These are phyloP conservation scores for Hamigera avellanea DNA, from an alignment of 495 filamentous ascomycete species.

Conservation along the genomic window DNA sequence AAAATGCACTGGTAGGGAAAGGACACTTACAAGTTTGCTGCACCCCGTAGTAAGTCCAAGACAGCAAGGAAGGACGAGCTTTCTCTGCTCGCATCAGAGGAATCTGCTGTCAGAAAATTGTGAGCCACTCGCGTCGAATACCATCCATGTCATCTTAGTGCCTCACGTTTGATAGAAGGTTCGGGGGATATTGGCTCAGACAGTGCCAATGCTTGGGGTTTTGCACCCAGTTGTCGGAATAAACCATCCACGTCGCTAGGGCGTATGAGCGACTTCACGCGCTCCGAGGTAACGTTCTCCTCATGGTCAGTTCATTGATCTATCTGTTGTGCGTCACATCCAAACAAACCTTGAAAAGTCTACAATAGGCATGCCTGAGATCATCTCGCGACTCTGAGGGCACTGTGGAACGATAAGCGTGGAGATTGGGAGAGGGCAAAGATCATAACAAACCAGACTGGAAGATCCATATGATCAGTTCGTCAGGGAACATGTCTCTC, in stretches of 20 bases:
- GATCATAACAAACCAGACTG: constrained; percentile 36
- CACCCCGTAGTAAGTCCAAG: constrained; percentile 21
- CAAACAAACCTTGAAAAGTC: constrained; percentile 34
- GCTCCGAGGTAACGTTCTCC: constrained; percentile 12
- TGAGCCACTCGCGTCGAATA: too few relatives aligned
- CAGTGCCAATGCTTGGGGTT: constrained; percentile 16
- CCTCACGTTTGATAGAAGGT: constrained; percentile 11
- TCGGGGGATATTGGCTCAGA: constrained; percentile 16
- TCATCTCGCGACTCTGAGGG: constrained; percentile 46
- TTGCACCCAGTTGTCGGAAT: constrained; percentile 23
- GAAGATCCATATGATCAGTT: constrained; percentile 64
- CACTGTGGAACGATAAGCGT: constrained; percentile 23
- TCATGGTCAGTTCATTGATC: background rate
- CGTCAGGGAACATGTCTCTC: constrained; percentile 49
- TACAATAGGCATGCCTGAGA: constrained; percentile 53
- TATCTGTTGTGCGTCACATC: too few relatives aligned
- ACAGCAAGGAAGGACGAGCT: constrained; percentile 16
- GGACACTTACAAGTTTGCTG: constrained; percentile 17
- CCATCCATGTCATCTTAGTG: too few relatives aligned
- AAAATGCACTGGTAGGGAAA: background rate
- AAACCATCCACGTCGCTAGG: constrained; percentile 21
- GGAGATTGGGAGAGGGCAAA: background rate
- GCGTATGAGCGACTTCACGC: constrained; percentile 16
- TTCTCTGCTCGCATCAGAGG: constrained; percentile 2
- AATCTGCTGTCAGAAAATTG: constrained; percentile 1